Evolutionary conservation across 192 early-diverging fungal species (phyloP).

Genomic region (Coemansia biformis): DNA sequence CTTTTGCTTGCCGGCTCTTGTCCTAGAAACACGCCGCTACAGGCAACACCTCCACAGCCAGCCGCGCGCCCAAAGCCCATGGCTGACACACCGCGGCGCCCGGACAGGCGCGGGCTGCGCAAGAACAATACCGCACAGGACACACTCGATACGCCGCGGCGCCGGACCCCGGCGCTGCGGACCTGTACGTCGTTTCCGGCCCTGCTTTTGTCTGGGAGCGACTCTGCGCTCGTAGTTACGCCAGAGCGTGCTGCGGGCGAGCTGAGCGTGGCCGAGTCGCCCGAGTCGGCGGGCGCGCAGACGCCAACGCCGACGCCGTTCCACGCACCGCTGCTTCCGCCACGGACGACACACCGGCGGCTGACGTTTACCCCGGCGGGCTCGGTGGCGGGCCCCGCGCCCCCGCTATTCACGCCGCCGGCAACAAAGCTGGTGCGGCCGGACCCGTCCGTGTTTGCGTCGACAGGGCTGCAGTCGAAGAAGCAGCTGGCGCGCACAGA

Average conservation of each 20-base stretch:
- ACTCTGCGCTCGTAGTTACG: neutral
- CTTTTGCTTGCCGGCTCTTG: too few species aligned
- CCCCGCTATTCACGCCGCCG: conserved; percentile 48
- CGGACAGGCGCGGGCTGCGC: conserved; percentile 15
- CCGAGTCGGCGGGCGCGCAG: too few species aligned
- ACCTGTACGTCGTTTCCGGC: conserved; percentile 37
- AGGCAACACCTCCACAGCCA: too few species aligned
- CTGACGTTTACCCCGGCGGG: conserved; percentile 36
- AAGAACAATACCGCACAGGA: conserved; percentile 7
- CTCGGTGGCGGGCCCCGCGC: conserved; percentile 10
- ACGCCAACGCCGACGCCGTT: conserved; percentile 28
- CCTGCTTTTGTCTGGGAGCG: neutral
- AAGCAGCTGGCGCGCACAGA: conserved; percentile 38
- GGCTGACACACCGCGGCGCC: conserved; percentile 32
- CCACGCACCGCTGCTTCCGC: conserved; percentile 7
- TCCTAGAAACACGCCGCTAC: too few species aligned
- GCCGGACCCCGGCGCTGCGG: conserved; percentile 11
- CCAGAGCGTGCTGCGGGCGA: neutral
- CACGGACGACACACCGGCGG: conserved; percentile 20
- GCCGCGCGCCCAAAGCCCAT: neutral
- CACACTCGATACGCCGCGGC: conserved; percentile 1
- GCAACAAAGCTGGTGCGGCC: conserved; percentile 51
- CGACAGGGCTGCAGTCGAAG: conserved; percentile 48
- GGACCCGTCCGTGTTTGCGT: conserved; percentile 45
- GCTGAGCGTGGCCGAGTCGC: neutral